Evolutionary conservation across 352 stramenopile genomes (phyloP), one percentile per base, ranked within the genome.

Genomic region (Phytophthora sansomeana): DNA sequence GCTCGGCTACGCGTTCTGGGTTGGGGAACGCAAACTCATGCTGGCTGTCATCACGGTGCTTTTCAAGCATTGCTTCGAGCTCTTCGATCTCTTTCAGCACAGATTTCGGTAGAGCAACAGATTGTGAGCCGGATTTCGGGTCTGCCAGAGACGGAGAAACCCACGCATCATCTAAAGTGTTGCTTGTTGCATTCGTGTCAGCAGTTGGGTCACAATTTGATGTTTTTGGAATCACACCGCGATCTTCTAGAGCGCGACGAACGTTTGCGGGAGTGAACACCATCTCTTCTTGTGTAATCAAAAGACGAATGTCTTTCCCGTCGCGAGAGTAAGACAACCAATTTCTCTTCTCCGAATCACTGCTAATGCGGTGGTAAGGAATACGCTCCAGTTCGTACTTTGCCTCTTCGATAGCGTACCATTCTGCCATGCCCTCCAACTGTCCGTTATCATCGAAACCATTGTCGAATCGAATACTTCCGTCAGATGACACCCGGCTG

Each of bases 401-500:
- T 1, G 79, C 68, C 51, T 93, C 85, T 66, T 93, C 82, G 24
- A 85, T 80, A 2, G 82, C 80, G 38, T 91, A 93, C 85, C 85
- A 93, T 54, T 93, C 85, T 5, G 74, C 54, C 21, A 93, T 62
- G 1, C 85, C 84, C 62, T 93, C 78, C 0, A 93, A 59, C 1
- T 80, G 71, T 0, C 74, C 80, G 7, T 75, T 74, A 32, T 91
- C 82, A 5, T 81, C 62, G 5, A 67, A 60, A 1, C 55, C 66
- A 16, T 36, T 30, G 10, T 64, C 41, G 26, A 36, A 19, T 4
- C 24, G n/a, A 17, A 52, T 35, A 36, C 47, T 53, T 7, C 28
- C 43, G 6, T 53, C 52, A 17, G 47, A 53, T 43, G 53, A 63
- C 47, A 57, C 14, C 6, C 52, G 48, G 33, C 50, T 61, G 17